Percentiles rank a stretch among this genome's conserved stretches.
Evolutionary conservation across 2,329 filamentous ascomycete species (phyloP).

Genomic region (Meredithiella fracta): DNA sequence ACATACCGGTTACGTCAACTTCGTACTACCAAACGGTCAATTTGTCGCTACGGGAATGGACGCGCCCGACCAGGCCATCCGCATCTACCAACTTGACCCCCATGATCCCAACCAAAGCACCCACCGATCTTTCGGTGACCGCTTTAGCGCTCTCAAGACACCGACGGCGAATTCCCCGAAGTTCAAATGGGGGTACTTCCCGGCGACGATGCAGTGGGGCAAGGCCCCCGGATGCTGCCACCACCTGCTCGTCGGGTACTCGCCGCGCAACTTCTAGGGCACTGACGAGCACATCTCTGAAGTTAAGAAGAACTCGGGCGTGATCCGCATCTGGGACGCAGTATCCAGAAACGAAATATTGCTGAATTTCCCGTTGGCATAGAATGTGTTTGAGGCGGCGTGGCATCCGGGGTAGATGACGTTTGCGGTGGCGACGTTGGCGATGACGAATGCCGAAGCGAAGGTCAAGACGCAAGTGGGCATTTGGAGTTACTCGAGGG

Average conservation of each 20-base stretch:
- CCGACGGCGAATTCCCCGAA: too few species aligned
- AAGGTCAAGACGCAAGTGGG: constrained; percentile 39
- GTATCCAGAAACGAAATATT: constrained; percentile 26
- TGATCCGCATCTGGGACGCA: constrained; percentile 44
- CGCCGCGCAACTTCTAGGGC: constrained; percentile 35
- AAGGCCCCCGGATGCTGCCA: constrained; percentile 27
- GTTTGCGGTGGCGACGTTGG: constrained; percentile 41
- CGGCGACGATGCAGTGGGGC: constrained; percentile 48
- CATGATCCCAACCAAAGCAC: constrained; percentile 23
- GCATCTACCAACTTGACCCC: constrained; percentile 35
- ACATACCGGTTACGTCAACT: constrained; percentile 44
- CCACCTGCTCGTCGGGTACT: constrained; percentile 45
- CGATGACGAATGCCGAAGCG: constrained; percentile 25
- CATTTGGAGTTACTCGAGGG: constrained; percentile 19
- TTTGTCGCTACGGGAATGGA: constrained; percentile 44
- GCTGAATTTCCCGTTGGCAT: constrained; percentile 33
- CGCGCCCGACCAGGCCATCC: constrained; percentile 34
- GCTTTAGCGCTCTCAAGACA: constrained; percentile 5
- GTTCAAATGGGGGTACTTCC: constrained; percentile 43
- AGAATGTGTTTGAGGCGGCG: constrained; percentile 47
- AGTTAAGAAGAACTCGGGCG: constrained; percentile 39
- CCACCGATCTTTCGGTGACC: constrained; percentile 21
- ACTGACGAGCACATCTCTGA: constrained; percentile 43
- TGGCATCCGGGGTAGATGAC: constrained; percentile 41
- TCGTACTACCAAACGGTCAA: constrained; percentile 32